Conservation (phyloP, 2,329 filamentous ascomycete species). For the Sclerotinia minor region DNA sequence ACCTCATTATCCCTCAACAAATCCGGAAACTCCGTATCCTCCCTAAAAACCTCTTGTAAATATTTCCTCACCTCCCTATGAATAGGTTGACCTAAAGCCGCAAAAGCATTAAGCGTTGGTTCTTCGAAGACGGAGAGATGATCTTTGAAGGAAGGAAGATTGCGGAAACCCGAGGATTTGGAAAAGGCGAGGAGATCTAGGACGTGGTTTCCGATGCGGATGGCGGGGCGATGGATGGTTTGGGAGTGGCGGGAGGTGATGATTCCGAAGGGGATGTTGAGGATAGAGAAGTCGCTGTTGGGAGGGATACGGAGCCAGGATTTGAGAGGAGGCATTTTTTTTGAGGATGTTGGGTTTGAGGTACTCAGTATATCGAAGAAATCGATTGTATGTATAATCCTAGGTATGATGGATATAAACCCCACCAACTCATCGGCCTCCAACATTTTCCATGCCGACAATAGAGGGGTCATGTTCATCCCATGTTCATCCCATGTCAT, state of each 20-base stretch:
- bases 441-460: neutral
- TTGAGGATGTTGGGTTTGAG: neutral
- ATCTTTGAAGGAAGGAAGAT: constrained; percentile 52
- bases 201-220: constrained; percentile 68
- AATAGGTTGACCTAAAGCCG: constrained; percentile 65
- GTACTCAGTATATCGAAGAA: neutral
- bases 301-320: constrained; percentile 41
- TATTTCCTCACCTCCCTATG: constrained; percentile 69
- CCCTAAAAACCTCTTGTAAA: constrained; percentile 65
- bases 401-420: neutral
- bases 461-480: too few species aligned
- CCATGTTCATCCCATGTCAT: too few species aligned
- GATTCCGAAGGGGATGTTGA: constrained; percentile 77
- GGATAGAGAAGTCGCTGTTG: constrained; percentile 60
- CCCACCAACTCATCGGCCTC: too few species aligned
- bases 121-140: constrained; percentile 63
- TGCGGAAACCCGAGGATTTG: constrained; percentile 58
- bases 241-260: constrained; percentile 54
- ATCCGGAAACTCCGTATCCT: constrained; percentile 58
- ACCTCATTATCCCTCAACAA: constrained; percentile 62
- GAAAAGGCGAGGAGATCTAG: constrained; percentile 66
- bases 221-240: constrained; percentile 55
- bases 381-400: too few species aligned
- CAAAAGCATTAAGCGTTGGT: constrained; percentile 71
- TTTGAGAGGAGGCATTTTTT: constrained; percentile 38